phyloP scores from a whole-genome alignment of 2,329 filamentous ascomycete species.

The Phoma sp. region DNA sequence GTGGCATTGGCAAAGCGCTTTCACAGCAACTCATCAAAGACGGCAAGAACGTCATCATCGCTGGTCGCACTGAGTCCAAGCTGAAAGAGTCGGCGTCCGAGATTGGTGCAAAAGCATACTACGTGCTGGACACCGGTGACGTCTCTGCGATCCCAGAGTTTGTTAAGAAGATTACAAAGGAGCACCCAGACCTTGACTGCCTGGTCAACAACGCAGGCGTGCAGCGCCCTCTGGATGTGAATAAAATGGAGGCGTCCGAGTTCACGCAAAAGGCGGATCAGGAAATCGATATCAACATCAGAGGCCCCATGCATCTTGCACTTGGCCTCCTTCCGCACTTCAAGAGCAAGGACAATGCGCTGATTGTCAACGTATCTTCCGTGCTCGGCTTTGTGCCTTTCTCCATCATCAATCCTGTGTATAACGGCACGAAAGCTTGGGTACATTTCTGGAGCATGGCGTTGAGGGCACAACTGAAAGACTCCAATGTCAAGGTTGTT shows the following conservation, averaged over 20 bases:
- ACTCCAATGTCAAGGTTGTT: constrained; percentile 55
- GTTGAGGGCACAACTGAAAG: constrained; percentile 57
- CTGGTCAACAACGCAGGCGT: constrained; percentile 66
- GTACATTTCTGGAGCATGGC: constrained; percentile 64
- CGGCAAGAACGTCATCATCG: constrained; percentile 60
- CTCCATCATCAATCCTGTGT: constrained; percentile 62
- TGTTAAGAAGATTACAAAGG: constrained; percentile 51
- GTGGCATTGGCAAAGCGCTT: constrained; percentile 60
- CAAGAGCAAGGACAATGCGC: constrained; percentile 47
- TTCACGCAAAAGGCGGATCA: constrained; percentile 60
- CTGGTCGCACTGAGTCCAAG: constrained; percentile 61
- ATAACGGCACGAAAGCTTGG: constrained; percentile 66
- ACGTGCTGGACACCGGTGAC: constrained; percentile 59
- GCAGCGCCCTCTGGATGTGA: constrained; percentile 60
- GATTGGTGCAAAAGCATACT: constrained; percentile 58
- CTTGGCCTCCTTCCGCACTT: constrained; percentile 59
- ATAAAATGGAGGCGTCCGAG: constrained; percentile 42
- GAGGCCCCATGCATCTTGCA: constrained; percentile 63
- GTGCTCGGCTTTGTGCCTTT: constrained; percentile 61
- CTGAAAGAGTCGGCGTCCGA: constrained; percentile 52
- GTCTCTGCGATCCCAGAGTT: constrained; percentile 54
- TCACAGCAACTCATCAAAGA: constrained; percentile 52
- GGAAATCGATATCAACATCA: constrained; percentile 65
- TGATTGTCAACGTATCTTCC: constrained; percentile 62
- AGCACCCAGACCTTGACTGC: constrained; percentile 63